phyloP scores from a whole-genome alignment of 192 early-diverging fungal genomes.

The Rhizophagus sp. region DNA sequence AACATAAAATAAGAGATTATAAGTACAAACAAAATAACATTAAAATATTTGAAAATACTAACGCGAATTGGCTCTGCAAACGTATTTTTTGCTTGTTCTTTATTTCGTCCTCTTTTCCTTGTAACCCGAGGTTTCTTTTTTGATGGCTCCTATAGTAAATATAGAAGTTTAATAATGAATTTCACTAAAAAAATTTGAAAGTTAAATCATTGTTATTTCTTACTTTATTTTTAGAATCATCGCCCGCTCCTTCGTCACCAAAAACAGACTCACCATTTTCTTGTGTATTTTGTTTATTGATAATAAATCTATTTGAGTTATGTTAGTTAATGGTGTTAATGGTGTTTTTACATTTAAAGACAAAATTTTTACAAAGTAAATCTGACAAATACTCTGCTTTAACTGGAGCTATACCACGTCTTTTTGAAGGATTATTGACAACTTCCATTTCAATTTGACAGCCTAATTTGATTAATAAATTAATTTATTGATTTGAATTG shows the following conservation, averaged over 20 bases:
- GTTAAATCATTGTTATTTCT: neutral
- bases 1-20: neutral
- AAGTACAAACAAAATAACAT: neutral
- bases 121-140: constrained; percentile 13
- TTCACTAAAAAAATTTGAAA: neutral
- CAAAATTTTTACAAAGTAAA: neutral
- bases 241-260: neutral
- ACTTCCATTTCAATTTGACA: no score
- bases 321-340: neutral
- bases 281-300: neutral
- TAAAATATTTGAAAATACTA: neutral
- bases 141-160: constrained; percentile 14
- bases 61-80: constrained; percentile 1
- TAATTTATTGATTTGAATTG: no score
- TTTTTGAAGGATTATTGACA: neutral
- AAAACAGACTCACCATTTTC: neutral
- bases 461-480: no score
- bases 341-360: no score
- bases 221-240: neutral
- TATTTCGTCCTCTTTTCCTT: constrained; percentile 5
- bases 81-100: neutral
- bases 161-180: neutral
- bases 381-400: neutral
- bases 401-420: neutral
- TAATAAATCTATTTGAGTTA: neutral